Percentiles rank a stretch among this genome's conserved stretches.
Evolutionary conservation across 139 green algal species (phyloP).

Genomic region (Nannochloris sp.): DNA sequence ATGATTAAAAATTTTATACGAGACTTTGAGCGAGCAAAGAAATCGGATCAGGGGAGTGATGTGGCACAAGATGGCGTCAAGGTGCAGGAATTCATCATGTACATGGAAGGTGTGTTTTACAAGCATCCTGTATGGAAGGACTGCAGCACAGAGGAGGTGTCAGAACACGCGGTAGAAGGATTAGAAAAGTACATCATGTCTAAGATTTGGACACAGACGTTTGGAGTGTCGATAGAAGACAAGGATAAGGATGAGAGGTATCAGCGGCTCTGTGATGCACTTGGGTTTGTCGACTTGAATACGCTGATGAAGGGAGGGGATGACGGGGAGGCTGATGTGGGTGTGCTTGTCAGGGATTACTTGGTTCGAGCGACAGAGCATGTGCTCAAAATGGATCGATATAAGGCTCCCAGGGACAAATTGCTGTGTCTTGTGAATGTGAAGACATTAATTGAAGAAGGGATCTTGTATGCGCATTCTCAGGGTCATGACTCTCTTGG

Average conservation of each 20-base stretch:
- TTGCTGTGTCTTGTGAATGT: slow-evolving; percentile 89
- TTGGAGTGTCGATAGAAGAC: slow-evolving; percentile 55
- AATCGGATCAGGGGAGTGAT: slow-evolving; percentile 3
- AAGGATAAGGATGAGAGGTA: slow-evolving; percentile 66
- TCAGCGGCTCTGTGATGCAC: slow-evolving; percentile 34
- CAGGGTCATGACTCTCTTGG: slow-evolving; percentile 14
- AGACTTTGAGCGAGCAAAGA: slow-evolving; percentile 27
- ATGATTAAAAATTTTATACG: slow-evolving; percentile 69
- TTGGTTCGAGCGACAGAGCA: slow-evolving; percentile 56
- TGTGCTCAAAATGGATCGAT: slow-evolving; percentile 78
- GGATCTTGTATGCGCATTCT: slow-evolving; percentile 12
- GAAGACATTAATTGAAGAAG: slow-evolving; percentile 24
- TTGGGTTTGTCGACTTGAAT: slow-evolving; percentile 59
- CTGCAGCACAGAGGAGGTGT: slow-evolving; percentile 32
- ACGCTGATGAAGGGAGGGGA: slow-evolving; percentile 62
- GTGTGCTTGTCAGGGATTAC: slow-evolving; percentile 14
- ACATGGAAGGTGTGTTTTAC: slow-evolving; percentile 65
- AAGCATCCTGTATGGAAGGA: slow-evolving; percentile 74
- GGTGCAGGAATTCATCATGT: slow-evolving; percentile 68
- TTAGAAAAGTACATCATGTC: slow-evolving; percentile 97
- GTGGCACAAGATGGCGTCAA: slow-evolving; percentile 22
- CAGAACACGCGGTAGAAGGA: slow-evolving; percentile 69
- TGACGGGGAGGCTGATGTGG: slow-evolving; percentile 13
- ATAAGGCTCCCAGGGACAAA: slow-evolving; percentile 94
- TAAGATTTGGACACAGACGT: slow-evolving; percentile 81